These are phyloP conservation scores for Colletotrichum melonis DNA, from an alignment of 2,329 filamentous ascomycete genomes.

Conservation along the genomic window DNA sequence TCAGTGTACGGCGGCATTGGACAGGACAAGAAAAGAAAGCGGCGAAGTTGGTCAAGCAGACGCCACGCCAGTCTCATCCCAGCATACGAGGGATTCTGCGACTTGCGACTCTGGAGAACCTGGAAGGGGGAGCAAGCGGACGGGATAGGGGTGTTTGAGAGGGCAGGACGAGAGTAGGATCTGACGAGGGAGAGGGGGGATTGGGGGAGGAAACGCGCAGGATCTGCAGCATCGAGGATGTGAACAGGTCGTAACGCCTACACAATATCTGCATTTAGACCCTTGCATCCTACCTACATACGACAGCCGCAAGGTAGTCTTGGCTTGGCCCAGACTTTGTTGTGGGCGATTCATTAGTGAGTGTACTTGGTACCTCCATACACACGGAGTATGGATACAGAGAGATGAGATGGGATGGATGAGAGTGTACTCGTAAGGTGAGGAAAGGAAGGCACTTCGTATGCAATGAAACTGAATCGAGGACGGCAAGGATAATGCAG, in stretches of 20 bases:
- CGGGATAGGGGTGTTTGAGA: neutral
- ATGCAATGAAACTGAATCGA: neutral
- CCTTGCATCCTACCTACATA: conserved; percentile 11
- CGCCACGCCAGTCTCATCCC: conserved; percentile 29
- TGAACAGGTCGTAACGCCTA: neutral
- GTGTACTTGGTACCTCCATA: neutral
- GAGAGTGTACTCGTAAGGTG: too few relatives aligned
- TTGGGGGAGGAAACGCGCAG: conserved; percentile 20
- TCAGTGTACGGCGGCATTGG: conserved; percentile 7
- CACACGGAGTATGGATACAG: neutral
- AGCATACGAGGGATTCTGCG: conserved; percentile 13
- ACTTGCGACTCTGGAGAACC: conserved; percentile 7
- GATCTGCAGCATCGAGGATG: conserved; percentile 13
- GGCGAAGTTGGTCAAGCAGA: conserved; percentile 19
- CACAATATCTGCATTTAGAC: conserved; percentile 10
- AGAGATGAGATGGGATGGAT: neutral
- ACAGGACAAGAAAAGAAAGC: conserved; percentile 15
- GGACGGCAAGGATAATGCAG: neutral
- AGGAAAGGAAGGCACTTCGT: too few relatives aligned
- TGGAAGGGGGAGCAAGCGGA: neutral
- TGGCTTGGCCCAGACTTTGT: neutral
- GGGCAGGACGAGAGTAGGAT: neutral
- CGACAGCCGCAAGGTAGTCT: neutral
- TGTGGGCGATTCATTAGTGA: neutral
- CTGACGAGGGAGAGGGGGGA: neutral